Base-by-base conservation (phyloP, 768 basidiomycete genomes). In the Termitomyces heimii region DNA sequence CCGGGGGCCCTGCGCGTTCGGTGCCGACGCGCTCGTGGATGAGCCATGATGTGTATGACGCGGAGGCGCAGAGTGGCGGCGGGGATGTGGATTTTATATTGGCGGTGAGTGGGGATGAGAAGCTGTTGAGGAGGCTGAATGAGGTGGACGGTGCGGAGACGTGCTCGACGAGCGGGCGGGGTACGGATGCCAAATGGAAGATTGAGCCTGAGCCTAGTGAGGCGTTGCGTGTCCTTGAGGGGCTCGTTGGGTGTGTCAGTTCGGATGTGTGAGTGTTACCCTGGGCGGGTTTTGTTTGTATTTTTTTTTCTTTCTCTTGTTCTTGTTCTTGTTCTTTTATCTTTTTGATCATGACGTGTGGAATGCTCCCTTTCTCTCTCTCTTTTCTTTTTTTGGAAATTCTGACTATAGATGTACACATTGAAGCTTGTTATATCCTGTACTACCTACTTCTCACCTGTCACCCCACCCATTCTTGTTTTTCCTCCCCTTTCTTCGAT, bases 151-250 rank as follows among this genome's bases (percentile, higher is more conserved):
- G 79, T 35, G 80, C 84, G 12, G 86, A 89, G 76, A 92, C 88
- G 53, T 81, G 82, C 53, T 84, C 82, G 56, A 86, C 85, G 47
- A 83, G 86, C 60, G 78, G 78, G 50, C n/a, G 80, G 68, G 86
- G 85, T n/a, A 91, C 89, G 44, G 89, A 90, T 69, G 90, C 87
- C 47, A 82, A 77, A 71, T 92, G 91, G 90, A 77, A 68, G 70
- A 53, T 81, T 44, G 75, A 76, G 54, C 66, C 65, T 40, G 71
- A 66, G 54, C 65, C 66, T 43, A 70, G 66, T 54, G 73, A 72
- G 60, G 73, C 67, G 29, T n/a, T 58, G 37, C 35, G 34, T 4
- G 45, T 61, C 39, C 42, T 61, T 28, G 43, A 29, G 54, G 32
- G 22, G 9, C 16, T 59, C 4, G 60, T 47, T 34, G 47, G 46